Percentiles rank a stretch among this genome's conserved stretches.
phyloP scores from a whole-genome alignment of 352 stramenopile genomes.

The Blastocystis hominis region DNA sequence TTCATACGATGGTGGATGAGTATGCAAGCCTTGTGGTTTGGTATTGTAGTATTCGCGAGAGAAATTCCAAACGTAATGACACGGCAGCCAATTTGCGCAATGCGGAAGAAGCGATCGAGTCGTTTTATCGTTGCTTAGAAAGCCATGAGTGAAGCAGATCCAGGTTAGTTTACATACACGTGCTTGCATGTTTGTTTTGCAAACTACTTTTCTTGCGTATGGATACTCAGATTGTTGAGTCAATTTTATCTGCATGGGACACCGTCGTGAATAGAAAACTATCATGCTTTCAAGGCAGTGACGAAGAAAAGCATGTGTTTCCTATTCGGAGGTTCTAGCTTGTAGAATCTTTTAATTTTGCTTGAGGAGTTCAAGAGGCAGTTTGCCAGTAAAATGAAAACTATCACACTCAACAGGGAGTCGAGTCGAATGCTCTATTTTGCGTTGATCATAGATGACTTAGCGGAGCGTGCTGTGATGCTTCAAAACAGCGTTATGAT shows the following conservation, averaged over 20 bases:
- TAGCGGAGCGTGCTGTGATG: not conserved
- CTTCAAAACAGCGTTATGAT: not conserved
- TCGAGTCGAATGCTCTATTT: not conserved
- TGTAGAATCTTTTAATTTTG: not conserved
- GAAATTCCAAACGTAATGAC: not conserved
- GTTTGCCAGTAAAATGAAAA: not conserved
- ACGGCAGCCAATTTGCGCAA: not conserved
- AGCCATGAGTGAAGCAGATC: not conserved
- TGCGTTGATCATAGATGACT: not conserved
- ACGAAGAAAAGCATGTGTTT: not conserved
- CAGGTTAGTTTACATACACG: not conserved
- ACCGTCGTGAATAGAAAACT: not conserved
- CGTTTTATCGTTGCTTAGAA: conserved; percentile 48
- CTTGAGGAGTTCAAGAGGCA: not conserved
- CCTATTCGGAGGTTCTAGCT: not conserved
- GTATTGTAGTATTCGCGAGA: conserved; percentile 3
- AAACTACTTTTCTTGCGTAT: not conserved
- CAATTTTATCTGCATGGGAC: not conserved
- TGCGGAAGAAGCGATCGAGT: conserved; percentile 9
- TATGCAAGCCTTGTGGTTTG: not conserved
- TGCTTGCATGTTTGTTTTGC: not conserved
- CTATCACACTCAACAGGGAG: not conserved
- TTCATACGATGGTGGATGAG: not conserved
- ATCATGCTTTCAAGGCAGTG: not conserved
- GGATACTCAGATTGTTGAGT: not conserved